A percentile compares a stretch with the other conserved stretches of the same genome.
These are phyloP conservation scores for Fraxinus baroniana DNA, from an alignment of 305 asterid genomes.

Conservation along the genomic window DNA sequence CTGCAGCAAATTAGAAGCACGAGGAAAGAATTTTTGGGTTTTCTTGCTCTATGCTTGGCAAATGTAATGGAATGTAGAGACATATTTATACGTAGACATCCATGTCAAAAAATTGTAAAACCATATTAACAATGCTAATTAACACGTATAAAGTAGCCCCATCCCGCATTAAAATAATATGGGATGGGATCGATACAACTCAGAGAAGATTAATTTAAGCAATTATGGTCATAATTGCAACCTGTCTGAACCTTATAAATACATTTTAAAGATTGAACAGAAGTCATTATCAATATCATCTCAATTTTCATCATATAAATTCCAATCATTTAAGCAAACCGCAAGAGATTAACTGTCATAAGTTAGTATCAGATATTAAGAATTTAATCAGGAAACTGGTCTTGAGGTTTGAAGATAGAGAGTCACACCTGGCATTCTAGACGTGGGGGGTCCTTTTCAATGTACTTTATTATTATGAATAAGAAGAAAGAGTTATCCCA, in stretches of 20 bases:
- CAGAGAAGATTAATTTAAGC: constrained; percentile 35
- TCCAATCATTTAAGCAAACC: constrained; percentile 41
- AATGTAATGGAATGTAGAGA: constrained; percentile 15
- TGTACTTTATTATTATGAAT: not conserved
- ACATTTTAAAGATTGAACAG: not conserved
- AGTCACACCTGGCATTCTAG: constrained; percentile 38
- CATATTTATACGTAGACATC: constrained; percentile 22
- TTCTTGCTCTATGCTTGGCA: constrained; percentile 21
- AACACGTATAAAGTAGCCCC: constrained; percentile 4
- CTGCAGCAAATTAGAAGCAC: not conserved
- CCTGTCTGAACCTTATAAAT: constrained; percentile 26
- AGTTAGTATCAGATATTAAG: constrained; percentile 15
- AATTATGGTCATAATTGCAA: constrained; percentile 27
- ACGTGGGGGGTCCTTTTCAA: constrained; percentile 45
- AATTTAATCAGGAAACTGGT: constrained; percentile 21
- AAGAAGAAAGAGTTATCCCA: constrained; percentile 13
- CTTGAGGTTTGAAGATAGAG: constrained; percentile 23
- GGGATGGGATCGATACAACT: constrained; percentile 32
- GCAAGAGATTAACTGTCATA: constrained; percentile 28
- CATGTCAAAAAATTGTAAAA: not conserved
- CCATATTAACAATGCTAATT: not conserved
- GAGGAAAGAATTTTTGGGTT: not conserved
- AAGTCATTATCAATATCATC: constrained; percentile 22
- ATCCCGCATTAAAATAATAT: not conserved
- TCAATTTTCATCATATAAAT: constrained; percentile 4